Evolutionary conservation across 306 rosid species (phyloP).

Genomic region (Castanea sativa): DNA sequence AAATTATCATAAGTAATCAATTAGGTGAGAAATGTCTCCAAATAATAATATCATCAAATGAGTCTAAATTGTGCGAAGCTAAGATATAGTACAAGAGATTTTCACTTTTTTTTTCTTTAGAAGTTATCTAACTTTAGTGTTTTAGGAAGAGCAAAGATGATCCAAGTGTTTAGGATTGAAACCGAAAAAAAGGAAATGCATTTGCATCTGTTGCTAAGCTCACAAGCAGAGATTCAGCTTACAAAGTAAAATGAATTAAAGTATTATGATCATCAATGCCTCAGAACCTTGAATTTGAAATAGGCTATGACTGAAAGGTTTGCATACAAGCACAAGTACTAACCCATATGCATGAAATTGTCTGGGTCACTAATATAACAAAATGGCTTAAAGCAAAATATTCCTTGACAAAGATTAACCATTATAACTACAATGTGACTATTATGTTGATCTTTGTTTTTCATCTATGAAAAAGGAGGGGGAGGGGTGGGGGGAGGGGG

Average conservation of each 20-base stretch:
- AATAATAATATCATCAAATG: too few species aligned
- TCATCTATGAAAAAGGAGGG: too few species aligned
- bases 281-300: not conserved
- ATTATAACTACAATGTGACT: not conserved
- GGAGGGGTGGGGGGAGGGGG: too few species aligned
- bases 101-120: not conserved
- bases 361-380: too few species aligned
- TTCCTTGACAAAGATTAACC: not conserved
- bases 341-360: not conserved
- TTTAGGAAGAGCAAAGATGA: not conserved
- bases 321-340: not conserved
- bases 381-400: not conserved
- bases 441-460: not conserved
- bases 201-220: not conserved
- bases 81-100: not conserved
- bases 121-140: not conserved
- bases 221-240: not conserved
- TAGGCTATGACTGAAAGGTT: not conserved
- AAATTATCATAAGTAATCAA: not conserved
- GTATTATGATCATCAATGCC: not conserved
- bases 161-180: not conserved
- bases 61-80: not conserved
- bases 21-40: too few species aligned
- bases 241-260: not conserved
- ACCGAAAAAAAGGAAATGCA: too few species aligned